Evolutionary conservation across 2,329 filamentous ascomycete genomes (phyloP).

Genomic region (Monilinia fructicola): DNA sequence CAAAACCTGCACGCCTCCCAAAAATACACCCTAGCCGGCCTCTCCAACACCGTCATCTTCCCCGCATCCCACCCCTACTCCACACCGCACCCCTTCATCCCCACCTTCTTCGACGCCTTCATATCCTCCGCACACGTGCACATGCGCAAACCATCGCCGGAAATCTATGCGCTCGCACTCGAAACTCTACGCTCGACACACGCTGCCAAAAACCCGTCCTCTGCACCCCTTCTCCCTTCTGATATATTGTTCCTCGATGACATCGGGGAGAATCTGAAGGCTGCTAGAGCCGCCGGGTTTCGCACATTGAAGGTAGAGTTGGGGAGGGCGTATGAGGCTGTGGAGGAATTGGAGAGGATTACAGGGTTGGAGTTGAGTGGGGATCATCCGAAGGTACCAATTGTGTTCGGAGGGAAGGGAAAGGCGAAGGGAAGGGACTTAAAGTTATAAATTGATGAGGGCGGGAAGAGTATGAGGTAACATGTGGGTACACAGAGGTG

Average conservation of each 20-base stretch:
- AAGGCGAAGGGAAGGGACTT: conserved; percentile 19
- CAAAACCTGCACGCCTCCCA: conserved; percentile 63
- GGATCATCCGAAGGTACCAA: conserved; percentile 34
- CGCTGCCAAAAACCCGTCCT: background rate
- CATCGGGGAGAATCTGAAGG: conserved; percentile 88
- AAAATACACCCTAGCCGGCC: conserved; percentile 71
- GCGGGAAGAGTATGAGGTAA: background rate
- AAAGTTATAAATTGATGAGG: conserved; percentile 2
- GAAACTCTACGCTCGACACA: background rate
- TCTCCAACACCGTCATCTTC: conserved; percentile 90
- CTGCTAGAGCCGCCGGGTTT: conserved; percentile 71
- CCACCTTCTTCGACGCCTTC: conserved; percentile 78
- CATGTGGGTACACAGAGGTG: background rate
- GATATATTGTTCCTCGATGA: conserved; percentile 86
- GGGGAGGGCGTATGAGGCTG: conserved; percentile 75
- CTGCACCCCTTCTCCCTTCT: conserved; percentile 52
- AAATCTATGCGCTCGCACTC: conserved; percentile 71
- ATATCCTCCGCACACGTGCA: conserved; percentile 84
- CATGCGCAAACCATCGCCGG: conserved; percentile 80
- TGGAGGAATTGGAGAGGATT: conserved; percentile 73
- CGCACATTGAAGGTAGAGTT: conserved; percentile 81
- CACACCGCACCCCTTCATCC: conserved; percentile 44
- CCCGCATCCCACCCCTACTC: conserved; percentile 69
- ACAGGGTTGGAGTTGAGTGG: conserved; percentile 63
- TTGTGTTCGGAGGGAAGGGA: conserved; percentile 26